These are phyloP conservation scores for Erigeron philadelphicus DNA, from an alignment of 140 eudicot genomes.

Conservation along the genomic window DNA sequence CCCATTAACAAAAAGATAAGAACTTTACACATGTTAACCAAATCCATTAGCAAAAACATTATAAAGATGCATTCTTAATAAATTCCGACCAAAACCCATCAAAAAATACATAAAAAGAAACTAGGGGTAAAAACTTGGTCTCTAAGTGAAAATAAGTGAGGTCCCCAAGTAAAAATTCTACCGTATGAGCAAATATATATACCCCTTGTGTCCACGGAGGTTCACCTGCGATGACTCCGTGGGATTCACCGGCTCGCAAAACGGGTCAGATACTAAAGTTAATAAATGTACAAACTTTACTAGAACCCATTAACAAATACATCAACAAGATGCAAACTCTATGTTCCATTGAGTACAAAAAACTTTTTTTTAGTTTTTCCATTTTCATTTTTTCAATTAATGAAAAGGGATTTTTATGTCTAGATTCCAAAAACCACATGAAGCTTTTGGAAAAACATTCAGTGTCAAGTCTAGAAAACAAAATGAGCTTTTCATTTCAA, in stretches of 20 bases:
- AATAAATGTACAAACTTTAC: no score
- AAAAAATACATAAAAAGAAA: background rate
- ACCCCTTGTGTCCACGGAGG: background rate
- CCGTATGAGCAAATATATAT: background rate
- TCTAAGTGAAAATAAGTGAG: background rate
- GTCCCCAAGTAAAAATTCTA: background rate
- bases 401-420: no score
- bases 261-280: background rate
- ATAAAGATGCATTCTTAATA: background rate
- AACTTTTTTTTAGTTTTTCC: no score
- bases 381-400: no score
- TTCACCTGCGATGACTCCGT: background rate
- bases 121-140: background rate
- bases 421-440: no score
- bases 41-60: background rate
- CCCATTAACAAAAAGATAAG: background rate
- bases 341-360: background rate
- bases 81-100: background rate
- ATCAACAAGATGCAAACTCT: conserved; percentile 1
- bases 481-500: no score
- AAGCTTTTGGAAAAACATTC: no score
- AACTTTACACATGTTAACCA: background rate
- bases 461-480: no score
- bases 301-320: background rate
- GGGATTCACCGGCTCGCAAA: background rate